phyloP scores from a whole-genome alignment of 495 filamentous ascomycete species.

The Penicillium goetzii region DNA sequence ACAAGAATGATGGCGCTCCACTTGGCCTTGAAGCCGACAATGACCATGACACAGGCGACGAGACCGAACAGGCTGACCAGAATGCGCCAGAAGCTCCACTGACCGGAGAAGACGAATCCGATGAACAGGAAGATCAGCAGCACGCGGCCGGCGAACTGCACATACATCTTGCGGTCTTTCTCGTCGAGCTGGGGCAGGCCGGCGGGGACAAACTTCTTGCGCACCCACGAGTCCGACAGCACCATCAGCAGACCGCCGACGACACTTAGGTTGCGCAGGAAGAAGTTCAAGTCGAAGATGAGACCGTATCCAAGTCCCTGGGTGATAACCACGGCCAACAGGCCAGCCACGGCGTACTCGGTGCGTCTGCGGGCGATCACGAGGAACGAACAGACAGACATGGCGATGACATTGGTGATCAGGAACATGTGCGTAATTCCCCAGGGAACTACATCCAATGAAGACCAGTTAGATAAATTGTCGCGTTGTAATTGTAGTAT shows the following conservation, averaged over 20 bases:
- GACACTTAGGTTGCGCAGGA: constrained; percentile 96
- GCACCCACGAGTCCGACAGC: constrained; percentile 94
- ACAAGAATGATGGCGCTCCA: constrained; percentile 94
- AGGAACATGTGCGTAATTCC: constrained; percentile 95
- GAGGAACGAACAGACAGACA: constrained; percentile 78
- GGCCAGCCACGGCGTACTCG: constrained; percentile 87
- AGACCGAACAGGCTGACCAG: constrained; percentile 80
- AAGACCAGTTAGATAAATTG: constrained; percentile 24
- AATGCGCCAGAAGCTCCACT: constrained; percentile 87
- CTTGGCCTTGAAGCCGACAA: constrained; percentile 99
- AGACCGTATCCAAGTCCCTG: constrained; percentile 97
- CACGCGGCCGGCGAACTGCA: constrained; percentile 96
- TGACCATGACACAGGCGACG: constrained; percentile 96
- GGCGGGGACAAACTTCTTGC: constrained; percentile 95
- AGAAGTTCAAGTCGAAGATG: constrained; percentile 99
- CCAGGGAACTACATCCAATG: constrained; percentile 66
- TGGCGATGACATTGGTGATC: constrained; percentile 85
- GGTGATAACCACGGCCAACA: constrained; percentile 89
- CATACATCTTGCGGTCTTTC: constrained; percentile 99
- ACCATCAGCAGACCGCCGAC: constrained; percentile 98
- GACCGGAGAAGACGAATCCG: constrained; percentile 92
- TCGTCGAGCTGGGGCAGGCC: constrained; percentile 92
- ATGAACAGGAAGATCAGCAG: constrained; percentile 95
- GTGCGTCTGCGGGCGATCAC: constrained; percentile 91
- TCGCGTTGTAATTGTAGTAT: neutral